A percentile compares a stretch with the other conserved stretches of the same genome.
Evolutionary conservation across 129 eudicot genomes (phyloP).

Genomic region (Logfia minima): DNA sequence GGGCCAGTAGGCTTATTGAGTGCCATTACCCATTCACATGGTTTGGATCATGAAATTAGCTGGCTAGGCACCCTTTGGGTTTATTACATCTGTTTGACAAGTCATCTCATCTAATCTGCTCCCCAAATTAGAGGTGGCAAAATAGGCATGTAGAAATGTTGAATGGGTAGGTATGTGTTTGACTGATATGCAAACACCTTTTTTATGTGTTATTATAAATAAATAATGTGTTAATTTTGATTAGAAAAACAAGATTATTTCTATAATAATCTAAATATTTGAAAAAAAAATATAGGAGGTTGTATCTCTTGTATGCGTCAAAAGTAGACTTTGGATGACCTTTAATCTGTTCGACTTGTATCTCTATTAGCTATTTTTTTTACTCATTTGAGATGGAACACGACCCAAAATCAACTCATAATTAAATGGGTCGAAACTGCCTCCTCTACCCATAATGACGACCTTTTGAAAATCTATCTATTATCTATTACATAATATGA

Average conservation of each 20-base stretch:
- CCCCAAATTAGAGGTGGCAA: neutral
- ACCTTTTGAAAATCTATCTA: neutral
- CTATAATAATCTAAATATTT: neutral
- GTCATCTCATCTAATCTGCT: neutral
- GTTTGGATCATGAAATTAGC: too few species aligned
- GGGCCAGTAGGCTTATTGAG: too few species aligned
- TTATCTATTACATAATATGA: neutral
- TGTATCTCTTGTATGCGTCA: too few species aligned
- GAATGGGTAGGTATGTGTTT: too few species aligned
- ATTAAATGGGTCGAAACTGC: neutral
- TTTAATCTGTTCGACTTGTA: neutral
- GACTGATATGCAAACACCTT: neutral
- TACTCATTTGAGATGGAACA: neutral
- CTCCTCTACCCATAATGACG: neutral
- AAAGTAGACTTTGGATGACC: neutral
- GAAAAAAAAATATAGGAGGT: neutral
- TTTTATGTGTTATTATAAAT: neutral
- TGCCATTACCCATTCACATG: too few species aligned
- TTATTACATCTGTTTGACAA: neutral
- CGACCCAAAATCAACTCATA: neutral
- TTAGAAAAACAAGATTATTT: too few species aligned
- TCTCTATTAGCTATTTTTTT: neutral
- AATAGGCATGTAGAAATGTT: neutral
- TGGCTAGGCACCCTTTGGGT: too few species aligned
- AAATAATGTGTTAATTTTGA: neutral